phyloP scores from a whole-genome alignment of 2,329 filamentous ascomycete genomes.

The Fusarium falciforme region DNA sequence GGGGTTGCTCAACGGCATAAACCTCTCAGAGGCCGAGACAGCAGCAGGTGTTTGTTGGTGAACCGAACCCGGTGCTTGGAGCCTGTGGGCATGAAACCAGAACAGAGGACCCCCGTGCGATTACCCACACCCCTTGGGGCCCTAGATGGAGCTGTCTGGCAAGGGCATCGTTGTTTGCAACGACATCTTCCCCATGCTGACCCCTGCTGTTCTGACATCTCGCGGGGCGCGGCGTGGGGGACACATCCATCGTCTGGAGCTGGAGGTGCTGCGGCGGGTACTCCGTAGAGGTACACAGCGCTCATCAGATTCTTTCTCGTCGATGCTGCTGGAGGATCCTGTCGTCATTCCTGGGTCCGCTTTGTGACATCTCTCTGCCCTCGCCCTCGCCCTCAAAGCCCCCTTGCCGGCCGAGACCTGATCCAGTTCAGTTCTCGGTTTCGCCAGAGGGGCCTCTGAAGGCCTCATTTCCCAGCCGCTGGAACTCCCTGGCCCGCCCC shows the following conservation, averaged over 20 bases:
- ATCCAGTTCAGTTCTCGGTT: constrained; percentile 6
- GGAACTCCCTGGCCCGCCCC: constrained; percentile 4
- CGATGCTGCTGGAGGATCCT: constrained; percentile 5
- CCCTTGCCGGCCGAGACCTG: constrained; percentile 3
- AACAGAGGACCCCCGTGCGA: constrained; percentile 3
- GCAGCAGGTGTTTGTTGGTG: constrained; percentile 1
- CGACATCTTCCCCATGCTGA: constrained; percentile 29
- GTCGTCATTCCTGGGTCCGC: constrained; percentile 29
- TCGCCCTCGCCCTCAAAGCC: not conserved
- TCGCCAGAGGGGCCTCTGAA: constrained; percentile 28
- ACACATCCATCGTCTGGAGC: constrained; percentile 12
- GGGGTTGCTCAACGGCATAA: constrained; percentile 4
- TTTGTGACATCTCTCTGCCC: constrained; percentile 21
- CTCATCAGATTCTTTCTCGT: constrained; percentile 3
- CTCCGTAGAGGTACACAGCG: not conserved
- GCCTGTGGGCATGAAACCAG: constrained; percentile 10
- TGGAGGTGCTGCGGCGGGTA: constrained; percentile 6
- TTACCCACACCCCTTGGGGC: constrained; percentile 25
- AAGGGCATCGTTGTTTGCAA: constrained; percentile 14
- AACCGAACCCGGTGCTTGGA: constrained; percentile 25
- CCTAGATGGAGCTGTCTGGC: constrained; percentile 8
- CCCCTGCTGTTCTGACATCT: constrained; percentile 34
- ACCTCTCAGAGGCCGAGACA: constrained; percentile 3
- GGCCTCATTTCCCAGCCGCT: constrained; percentile 31
- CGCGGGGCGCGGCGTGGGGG: constrained; percentile 34